Percentiles rank a stretch among this genome's conserved stretches.
These are phyloP conservation scores for Saccharomycopsis sp. DNA, from an alignment of 805 yeast species.

Conservation along the genomic window DNA sequence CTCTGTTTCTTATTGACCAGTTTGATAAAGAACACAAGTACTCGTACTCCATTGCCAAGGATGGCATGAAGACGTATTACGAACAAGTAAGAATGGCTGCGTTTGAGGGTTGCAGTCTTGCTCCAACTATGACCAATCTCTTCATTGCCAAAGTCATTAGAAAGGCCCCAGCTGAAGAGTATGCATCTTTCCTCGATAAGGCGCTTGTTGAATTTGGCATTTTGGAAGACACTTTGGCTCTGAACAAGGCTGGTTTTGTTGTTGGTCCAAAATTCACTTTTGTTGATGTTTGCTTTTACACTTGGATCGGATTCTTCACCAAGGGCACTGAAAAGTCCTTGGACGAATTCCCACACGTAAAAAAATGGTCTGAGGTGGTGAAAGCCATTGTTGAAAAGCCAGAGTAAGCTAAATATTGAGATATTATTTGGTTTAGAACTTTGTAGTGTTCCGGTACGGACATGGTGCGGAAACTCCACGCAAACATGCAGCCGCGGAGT, in stretches of 20 bases:
- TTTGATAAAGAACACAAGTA: not conserved
- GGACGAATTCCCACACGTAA: not conserved
- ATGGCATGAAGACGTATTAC: not conserved
- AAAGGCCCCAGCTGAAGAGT: no score
- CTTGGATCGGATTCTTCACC: not conserved
- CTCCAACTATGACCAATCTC: not conserved
- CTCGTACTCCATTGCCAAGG: not conserved
- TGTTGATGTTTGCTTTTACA: not conserved
- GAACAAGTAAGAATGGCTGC: not conserved
- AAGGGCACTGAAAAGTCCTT: not conserved
- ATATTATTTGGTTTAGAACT: no score
- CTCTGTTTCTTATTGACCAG: not conserved
- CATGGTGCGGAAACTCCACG: no score
- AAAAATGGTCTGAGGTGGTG: not conserved
- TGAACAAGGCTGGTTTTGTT: not conserved
- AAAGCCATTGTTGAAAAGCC: not conserved
- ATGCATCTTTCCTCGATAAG: no score
- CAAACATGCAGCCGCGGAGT: no score
- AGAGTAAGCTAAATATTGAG: no score
- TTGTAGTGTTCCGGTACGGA: no score
- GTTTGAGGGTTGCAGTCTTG: not conserved
- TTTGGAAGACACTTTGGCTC: no score
- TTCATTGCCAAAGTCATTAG: not conserved
- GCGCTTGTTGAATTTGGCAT: no score
- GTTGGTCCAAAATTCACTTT: not conserved